phyloP scores from a whole-genome alignment of 2,329 filamentous ascomycete genomes.

The Verticillium isaacii region DNA sequence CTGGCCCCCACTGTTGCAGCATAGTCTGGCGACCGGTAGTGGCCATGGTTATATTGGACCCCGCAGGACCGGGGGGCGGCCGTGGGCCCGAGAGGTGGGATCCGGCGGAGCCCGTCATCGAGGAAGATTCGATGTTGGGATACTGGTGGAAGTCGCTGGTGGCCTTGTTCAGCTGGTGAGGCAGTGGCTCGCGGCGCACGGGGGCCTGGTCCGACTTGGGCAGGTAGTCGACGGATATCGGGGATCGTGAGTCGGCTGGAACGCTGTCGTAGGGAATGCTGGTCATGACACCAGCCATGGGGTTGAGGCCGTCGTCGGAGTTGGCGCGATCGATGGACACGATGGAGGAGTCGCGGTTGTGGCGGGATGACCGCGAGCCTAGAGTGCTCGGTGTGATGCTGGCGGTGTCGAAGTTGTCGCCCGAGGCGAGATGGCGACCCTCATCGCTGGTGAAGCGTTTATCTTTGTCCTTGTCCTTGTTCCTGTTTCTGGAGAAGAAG shows the following conservation, averaged over 20 bases:
- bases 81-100: conserved; percentile 58
- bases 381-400: conserved; percentile 54
- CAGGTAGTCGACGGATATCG: conserved; percentile 69
- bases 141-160: conserved; percentile 85
- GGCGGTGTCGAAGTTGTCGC: conserved; percentile 53
- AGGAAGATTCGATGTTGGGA: conserved; percentile 61
- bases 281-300: conserved; percentile 77
- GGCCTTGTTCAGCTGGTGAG: conserved; percentile 78
- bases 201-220: conserved; percentile 61
- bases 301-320: conserved; percentile 64
- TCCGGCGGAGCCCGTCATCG: conserved; percentile 40
- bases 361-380: conserved; percentile 68
- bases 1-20: conserved; percentile 69
- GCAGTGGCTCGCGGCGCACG: conserved; percentile 65
- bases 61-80: conserved; percentile 44
- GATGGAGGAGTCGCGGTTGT: conserved; percentile 71
- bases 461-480: conserved; percentile 51
- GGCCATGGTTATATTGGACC: conserved; percentile 65
- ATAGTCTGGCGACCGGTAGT: conserved; percentile 67
- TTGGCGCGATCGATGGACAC: conserved; percentile 66
- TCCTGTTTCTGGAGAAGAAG: conserved; percentile 87
- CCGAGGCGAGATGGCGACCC: conserved; percentile 46
- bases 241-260: conserved; percentile 59
- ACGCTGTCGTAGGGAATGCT: conserved; percentile 81
- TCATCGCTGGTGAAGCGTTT: conserved; percentile 60